Percentiles rank a stretch among this genome's conserved stretches.
Conservation (phyloP, 306 rosid species). For the Coriaria nepalensis region DNA sequence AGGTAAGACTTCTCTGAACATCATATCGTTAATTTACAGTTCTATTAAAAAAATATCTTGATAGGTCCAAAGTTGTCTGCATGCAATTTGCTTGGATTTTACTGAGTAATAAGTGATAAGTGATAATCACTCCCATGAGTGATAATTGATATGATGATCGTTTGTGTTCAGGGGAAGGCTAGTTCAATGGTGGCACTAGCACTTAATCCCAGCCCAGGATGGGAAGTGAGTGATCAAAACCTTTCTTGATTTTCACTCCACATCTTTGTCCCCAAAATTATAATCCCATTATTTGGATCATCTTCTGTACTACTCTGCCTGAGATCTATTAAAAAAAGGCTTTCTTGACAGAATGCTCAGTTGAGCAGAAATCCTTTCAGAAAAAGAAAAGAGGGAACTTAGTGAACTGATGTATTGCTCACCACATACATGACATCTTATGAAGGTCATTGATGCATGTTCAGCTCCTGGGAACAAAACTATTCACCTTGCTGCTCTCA, state of each 20-base stretch:
- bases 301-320: too few species aligned
- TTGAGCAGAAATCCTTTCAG: too few species aligned
- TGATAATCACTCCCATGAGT: too few species aligned
- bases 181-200: slow-evolving; percentile 95
- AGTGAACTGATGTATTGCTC: too few species aligned
- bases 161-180: slow-evolving; percentile 62
- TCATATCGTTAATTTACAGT: not conserved
- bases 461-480: slow-evolving; percentile 98
- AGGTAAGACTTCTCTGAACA: slow-evolving; percentile 61
- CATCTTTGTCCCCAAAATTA: too few species aligned
- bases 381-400: too few species aligned
- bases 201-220: slow-evolving; percentile 77
- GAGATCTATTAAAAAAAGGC: too few species aligned
- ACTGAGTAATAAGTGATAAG: too few species aligned
- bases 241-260: not conserved
- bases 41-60: not conserved
- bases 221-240: slow-evolving; percentile 65
- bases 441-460: slow-evolving; percentile 91
- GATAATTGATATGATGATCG: slow-evolving; percentile 12
- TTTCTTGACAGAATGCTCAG: too few species aligned
- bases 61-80: not conserved
- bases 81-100: too few species aligned
- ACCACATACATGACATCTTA: too few species aligned
- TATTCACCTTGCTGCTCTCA: slow-evolving; percentile 82
- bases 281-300: too few species aligned